A percentile compares a stretch with the other conserved stretches of the same genome.
These are phyloP conservation scores for Thecaphora frezii DNA, from an alignment of 1,284 basidiomycete species.

Conservation along the genomic window DNA sequence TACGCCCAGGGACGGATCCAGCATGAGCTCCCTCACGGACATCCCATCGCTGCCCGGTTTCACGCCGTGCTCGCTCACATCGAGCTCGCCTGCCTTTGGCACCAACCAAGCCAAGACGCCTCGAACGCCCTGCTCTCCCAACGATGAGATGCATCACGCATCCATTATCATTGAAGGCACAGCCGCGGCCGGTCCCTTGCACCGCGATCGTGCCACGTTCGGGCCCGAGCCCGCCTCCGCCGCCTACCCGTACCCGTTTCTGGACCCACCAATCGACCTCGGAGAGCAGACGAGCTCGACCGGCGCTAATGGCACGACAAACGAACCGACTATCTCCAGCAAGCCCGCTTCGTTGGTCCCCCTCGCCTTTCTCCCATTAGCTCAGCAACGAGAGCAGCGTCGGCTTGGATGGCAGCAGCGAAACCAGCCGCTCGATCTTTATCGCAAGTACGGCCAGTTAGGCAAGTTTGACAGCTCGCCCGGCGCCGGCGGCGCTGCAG, in stretches of 20 bases:
- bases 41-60: slow-evolving; percentile 49
- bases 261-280: not conserved
- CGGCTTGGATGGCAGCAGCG: not conserved
- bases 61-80: slow-evolving; percentile 46
- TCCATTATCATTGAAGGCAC: slow-evolving; percentile 27
- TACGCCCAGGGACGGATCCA: slow-evolving; percentile 22
- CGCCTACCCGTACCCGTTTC: not conserved
- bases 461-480: slow-evolving; percentile 31
- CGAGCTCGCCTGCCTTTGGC: slow-evolving; percentile 48
- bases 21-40: slow-evolving; percentile 29
- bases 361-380: slow-evolving; percentile 24
- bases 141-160: slow-evolving; percentile 31
- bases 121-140: slow-evolving; percentile 44
- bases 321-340: slow-evolving; percentile 9
- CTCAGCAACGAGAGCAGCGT: slow-evolving; percentile 6
- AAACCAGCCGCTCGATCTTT: slow-evolving; percentile 5
- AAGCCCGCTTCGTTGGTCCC: slow-evolving; percentile 29
- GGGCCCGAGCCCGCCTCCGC: too few species aligned
- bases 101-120: slow-evolving; percentile 41
- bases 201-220: not conserved
- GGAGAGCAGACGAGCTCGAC: not conserved
- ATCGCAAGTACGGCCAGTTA: slow-evolving; percentile 27
- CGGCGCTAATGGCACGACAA: too few species aligned
- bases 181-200: not conserved
- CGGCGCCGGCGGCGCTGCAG: not conserved